Evolutionary conservation across 2,329 filamentous ascomycete genomes (phyloP), one percentile per base, ranked within the genome.

Genomic region (Aureobasidium pullulans): DNA sequence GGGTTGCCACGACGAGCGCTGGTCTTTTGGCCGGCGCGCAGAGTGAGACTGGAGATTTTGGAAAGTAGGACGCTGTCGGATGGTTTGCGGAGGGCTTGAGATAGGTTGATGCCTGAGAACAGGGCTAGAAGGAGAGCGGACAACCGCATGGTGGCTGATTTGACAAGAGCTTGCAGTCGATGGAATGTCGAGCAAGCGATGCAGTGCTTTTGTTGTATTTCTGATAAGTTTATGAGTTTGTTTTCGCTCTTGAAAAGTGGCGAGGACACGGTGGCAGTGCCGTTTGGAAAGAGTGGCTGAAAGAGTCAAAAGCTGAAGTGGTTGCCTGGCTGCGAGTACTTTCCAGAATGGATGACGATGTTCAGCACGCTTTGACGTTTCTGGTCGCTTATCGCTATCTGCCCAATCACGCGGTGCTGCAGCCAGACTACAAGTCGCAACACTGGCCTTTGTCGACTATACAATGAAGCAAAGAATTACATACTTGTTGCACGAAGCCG

Each of bases 401-500:
- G 23, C 19, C 49, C 48, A 52, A 43, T 43, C 50, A 54, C 47
- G 47, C 36, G 19, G 39, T 29, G n/a, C 31, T 50, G 34, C 32
- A 40, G 15, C 34, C 47, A 52, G 52, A 56, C 52, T 46, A 46
- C 52, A 56, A 32, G 37, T 54, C 50, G 50, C 29, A 37, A 49
- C 23, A 37, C 32, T 49, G 47, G 47, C 47, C 32, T 44, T 44
- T 56, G 39, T 56, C 16, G 49, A n/a, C 28, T 40, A 61, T 23
- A 42, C 40, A 47, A 91, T 93, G 89, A 85, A 87, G 66, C 84
- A 90, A 73, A 80, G 89, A 73, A 84, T 90, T 66, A 96, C 92
- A 0, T 94, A 77, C 62, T 62, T 90, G 64, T 77, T 95, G 57
- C 79, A 81, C 23, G 77, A 81, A n/a, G 82, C 85, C 44, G 76